A percentile compares a stretch with the other conserved stretches of the same genome.
Evolutionary conservation across 768 basidiomycete species (phyloP).

Genomic region (Leccinum disarticulatum): DNA sequence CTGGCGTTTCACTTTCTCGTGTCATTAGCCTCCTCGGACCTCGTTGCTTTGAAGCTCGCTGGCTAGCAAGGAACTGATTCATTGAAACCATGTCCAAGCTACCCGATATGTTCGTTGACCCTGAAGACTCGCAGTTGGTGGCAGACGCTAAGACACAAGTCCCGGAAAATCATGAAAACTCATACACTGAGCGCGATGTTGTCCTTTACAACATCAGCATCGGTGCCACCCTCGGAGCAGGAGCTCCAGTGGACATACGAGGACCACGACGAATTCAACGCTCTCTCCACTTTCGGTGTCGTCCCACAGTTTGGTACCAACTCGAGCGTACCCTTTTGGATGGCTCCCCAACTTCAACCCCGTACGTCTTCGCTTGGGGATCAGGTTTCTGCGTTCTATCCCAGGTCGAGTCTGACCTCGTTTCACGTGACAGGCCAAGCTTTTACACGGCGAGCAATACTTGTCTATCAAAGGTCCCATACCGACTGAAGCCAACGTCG

Average conservation of each 20-base stretch:
- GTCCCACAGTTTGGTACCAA: conserved; percentile 86
- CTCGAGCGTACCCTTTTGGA: conserved; percentile 61
- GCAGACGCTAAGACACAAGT: conserved; percentile 74
- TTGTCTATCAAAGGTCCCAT: conserved; percentile 83
- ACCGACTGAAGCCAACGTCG: conserved; percentile 78
- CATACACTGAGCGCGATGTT: conserved; percentile 86
- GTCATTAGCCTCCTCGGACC: too few species aligned
- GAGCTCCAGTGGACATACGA: conserved; percentile 94
- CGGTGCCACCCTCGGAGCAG: conserved; percentile 88
- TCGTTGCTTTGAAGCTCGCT: not conserved
- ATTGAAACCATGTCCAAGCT: conserved; percentile 35
- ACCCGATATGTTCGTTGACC: conserved; percentile 60
- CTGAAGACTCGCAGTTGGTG: conserved; percentile 82
- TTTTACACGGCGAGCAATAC: conserved; percentile 98
- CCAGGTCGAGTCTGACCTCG: not conserved
- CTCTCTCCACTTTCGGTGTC: conserved; percentile 93
- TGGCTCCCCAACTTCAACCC: conserved; percentile 96
- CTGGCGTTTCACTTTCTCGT: too few species aligned
- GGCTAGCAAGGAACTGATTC: not conserved
- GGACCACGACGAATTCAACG: conserved; percentile 79
- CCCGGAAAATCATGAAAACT: conserved; percentile 57
- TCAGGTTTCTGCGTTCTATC: not conserved
- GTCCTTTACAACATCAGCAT: conserved; percentile 94
- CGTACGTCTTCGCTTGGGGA: conserved; percentile 42
- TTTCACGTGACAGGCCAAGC: conserved; percentile 62